Percentiles rank a stretch among this genome's conserved stretches.
Evolutionary conservation across 2,329 filamentous ascomycete species (phyloP).

Genomic region (Diaporthe eres): DNA sequence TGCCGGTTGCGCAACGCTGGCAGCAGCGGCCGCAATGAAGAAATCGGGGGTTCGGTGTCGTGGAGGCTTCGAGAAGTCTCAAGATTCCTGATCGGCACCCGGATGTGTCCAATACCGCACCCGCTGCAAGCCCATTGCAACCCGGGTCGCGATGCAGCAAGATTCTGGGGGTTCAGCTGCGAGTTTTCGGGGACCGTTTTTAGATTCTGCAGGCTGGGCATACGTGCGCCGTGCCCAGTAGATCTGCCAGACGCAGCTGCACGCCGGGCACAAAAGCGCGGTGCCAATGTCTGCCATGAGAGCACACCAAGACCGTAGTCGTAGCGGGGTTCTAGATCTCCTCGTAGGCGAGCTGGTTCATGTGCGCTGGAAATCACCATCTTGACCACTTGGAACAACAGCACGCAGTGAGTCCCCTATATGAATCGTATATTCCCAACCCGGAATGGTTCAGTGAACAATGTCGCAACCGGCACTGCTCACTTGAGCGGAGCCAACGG

Average conservation of each 20-base stretch:
- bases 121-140: neutral
- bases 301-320: neutral
- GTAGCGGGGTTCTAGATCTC: neutral
- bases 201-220: constrained; percentile 25
- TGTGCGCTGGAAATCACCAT: neutral
- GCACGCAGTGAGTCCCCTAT: neutral
- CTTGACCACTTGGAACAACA: neutral
- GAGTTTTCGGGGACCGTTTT: neutral
- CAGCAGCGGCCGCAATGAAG: neutral
- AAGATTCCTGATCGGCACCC: neutral
- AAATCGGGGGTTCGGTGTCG: constrained; percentile 5
- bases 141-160: neutral
- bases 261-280: constrained; percentile 9
- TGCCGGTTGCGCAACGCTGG: constrained; percentile 9
- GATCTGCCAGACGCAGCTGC: constrained; percentile 23
- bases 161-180: neutral
- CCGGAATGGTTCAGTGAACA: neutral
- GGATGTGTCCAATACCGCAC: neutral
- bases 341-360: neutral
- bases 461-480: neutral
- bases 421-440: neutral
- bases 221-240: constrained; percentile 28
- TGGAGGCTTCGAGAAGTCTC: constrained; percentile 16
- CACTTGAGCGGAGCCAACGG: neutral
- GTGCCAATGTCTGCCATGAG: neutral